These are phyloP conservation scores for Drosera spatulata DNA, from an alignment of 179 eudicot species.

Conservation along the genomic window DNA sequence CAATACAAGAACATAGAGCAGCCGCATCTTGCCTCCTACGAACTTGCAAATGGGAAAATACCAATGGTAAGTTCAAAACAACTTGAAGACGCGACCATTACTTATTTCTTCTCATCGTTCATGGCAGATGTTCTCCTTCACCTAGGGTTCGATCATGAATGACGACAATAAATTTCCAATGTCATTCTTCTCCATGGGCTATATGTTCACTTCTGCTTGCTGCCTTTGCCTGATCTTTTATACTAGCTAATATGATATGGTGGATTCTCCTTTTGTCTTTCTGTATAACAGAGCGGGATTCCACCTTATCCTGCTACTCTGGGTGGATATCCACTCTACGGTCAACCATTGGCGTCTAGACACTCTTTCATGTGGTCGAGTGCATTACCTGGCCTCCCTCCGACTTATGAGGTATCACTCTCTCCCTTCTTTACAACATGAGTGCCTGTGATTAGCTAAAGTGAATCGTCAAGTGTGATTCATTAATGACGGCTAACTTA, in stretches of 20 bases:
- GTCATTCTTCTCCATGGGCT: not conserved
- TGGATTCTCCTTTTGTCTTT: not conserved
- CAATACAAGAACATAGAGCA: constrained; percentile 12
- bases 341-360: constrained; percentile 28
- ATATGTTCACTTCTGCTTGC: no score
- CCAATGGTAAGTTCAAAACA: constrained; percentile 30
- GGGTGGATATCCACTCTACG: constrained; percentile 24
- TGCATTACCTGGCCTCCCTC: constrained; percentile 22
- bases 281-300: constrained; percentile 19
- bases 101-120: not conserved
- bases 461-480: not conserved
- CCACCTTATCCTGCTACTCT: constrained; percentile 14
- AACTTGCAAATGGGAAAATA: constrained; percentile 22
- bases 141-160: no score
- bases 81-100: no score
- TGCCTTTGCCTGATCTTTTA: no score
- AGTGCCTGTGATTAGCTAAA: not conserved
- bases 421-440: not conserved
- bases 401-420: constrained; percentile 22
- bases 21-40: constrained; percentile 12
- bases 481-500: not conserved
- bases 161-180: no score
- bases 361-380: constrained; percentile 22
- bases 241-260: not conserved
- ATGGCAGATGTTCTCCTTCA: not conserved